Conservation (phyloP, 177 flowering plant genomes). For the Vitis hybrid region DNA sequence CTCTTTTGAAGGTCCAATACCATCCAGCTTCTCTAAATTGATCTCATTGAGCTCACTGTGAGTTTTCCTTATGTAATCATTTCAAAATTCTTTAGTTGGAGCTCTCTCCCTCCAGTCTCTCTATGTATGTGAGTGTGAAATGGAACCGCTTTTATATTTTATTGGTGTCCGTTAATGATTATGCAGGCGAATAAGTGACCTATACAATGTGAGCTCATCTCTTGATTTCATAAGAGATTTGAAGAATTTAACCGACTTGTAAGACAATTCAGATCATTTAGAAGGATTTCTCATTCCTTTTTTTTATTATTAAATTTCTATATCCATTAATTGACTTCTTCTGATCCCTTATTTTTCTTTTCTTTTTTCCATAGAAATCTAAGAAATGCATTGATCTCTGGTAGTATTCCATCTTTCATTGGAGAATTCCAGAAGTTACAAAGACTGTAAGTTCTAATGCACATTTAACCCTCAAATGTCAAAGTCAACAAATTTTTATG, state of each 20-base stretch:
- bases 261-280: background rate
- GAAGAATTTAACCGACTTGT: constrained; percentile 11
- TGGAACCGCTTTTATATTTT: no score
- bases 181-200: constrained; percentile 13
- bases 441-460: constrained; percentile 2
- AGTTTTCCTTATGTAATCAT: background rate
- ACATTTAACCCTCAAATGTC: no score
- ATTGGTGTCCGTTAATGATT: no score
- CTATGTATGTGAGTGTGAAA: no score
- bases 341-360: no score
- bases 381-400: constrained; percentile 7
- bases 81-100: background rate
- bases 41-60: constrained; percentile 12
- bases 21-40: background rate
- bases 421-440: background rate
- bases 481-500: background rate
- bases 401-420: constrained; percentile 4
- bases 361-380: background rate
- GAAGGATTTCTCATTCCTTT: no score
- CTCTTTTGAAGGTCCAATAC: constrained; percentile 20
- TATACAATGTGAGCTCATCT: constrained; percentile 10
- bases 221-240: background rate
- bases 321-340: background rate
- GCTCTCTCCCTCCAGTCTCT: no score
- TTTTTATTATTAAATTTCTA: background rate